Evolutionary conservation across 2,329 filamentous ascomycete species (phyloP).

Genomic region (Penicillium vulpinum): DNA sequence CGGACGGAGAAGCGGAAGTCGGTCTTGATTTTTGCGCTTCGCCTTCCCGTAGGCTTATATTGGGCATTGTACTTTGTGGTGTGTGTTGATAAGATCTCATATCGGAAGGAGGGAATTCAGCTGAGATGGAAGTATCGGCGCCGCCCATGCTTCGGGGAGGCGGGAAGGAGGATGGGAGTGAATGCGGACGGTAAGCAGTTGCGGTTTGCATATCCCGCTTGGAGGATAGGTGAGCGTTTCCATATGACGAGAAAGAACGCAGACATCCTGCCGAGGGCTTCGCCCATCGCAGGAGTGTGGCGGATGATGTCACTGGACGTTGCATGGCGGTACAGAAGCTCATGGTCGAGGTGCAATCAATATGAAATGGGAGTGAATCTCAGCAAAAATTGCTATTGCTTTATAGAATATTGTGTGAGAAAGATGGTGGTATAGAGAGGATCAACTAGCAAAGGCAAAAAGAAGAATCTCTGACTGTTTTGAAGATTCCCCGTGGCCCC

Average conservation of each 20-base stretch:
- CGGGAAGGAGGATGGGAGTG: constrained; percentile 57
- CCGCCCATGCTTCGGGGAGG: constrained; percentile 59
- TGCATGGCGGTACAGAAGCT: constrained; percentile 39
- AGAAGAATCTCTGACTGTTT: constrained; percentile 25
- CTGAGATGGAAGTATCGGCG: constrained; percentile 62
- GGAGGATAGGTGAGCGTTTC: constrained; percentile 48
- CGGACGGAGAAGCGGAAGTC: constrained; percentile 33
- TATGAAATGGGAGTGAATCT: neutral
- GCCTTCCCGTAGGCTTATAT: constrained; percentile 57
- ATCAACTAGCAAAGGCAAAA: constrained; percentile 1
- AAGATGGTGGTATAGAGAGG: constrained; percentile 11
- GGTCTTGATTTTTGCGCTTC: constrained; percentile 68
- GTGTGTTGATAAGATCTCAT: constrained; percentile 48
- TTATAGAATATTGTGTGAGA: constrained; percentile 11
- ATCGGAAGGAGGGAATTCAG: constrained; percentile 51
- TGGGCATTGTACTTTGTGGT: constrained; percentile 36
- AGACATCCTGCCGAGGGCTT: constrained; percentile 41
- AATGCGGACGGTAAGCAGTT: constrained; percentile 63
- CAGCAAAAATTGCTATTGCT: constrained; percentile 17
- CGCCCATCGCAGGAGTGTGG: constrained; percentile 41
- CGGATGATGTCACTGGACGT: constrained; percentile 50
- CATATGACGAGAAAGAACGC: constrained; percentile 51
- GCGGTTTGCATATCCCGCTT: constrained; percentile 65
- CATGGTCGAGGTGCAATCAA: constrained; percentile 33
- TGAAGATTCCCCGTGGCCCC: constrained; percentile 21